These are phyloP conservation scores for Acrocalymma vagum DNA, from an alignment of 2,329 filamentous ascomycete species.

Conservation along the genomic window DNA sequence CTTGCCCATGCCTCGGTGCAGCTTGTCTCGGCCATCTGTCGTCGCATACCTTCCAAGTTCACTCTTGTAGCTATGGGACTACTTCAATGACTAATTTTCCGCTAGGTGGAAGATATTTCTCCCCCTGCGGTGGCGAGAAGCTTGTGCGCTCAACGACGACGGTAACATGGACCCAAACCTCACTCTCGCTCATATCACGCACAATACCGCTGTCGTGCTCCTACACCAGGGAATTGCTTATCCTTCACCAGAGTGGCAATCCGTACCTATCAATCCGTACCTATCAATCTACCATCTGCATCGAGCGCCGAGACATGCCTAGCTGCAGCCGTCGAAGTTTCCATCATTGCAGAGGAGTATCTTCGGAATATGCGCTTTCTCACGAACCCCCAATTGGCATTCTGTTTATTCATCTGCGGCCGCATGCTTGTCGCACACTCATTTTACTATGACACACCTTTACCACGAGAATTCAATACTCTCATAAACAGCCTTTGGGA, in stretches of 20 bases:
- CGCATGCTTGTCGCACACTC: constrained; percentile 44
- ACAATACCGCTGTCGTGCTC: constrained; percentile 33
- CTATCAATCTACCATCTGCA: constrained; percentile 24
- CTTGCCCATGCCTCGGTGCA: too few relatives aligned
- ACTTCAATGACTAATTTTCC: too few relatives aligned
- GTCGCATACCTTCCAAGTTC: too few relatives aligned
- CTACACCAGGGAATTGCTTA: constrained; percentile 39
- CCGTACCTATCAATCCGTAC: too few relatives aligned
- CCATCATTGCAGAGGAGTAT: constrained; percentile 31
- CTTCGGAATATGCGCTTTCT: constrained; percentile 28
- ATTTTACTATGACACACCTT: constrained; percentile 36
- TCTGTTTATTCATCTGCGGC: constrained; percentile 36
- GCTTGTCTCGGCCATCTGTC: too few relatives aligned
- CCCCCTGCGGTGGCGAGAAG: constrained; percentile 21
- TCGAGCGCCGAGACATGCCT: constrained; percentile 31
- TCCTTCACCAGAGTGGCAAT: constrained; percentile 37
- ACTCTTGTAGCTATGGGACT: too few relatives aligned
- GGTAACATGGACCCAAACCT: constrained; percentile 39
- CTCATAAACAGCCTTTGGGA: constrained; percentile 45
- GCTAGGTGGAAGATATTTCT: constrained; percentile 9
- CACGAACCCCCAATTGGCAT: constrained; percentile 42
- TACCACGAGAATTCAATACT: constrained; percentile 42
- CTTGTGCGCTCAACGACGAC: constrained; percentile 47
- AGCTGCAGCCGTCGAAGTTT: constrained; percentile 30
- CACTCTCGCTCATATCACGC: constrained; percentile 36